Percentiles rank a stretch among this genome's conserved stretches.
These are phyloP conservation scores for Hanseniaspora sp. DNA, from an alignment of 1,139 yeast species.

Conservation along the genomic window DNA sequence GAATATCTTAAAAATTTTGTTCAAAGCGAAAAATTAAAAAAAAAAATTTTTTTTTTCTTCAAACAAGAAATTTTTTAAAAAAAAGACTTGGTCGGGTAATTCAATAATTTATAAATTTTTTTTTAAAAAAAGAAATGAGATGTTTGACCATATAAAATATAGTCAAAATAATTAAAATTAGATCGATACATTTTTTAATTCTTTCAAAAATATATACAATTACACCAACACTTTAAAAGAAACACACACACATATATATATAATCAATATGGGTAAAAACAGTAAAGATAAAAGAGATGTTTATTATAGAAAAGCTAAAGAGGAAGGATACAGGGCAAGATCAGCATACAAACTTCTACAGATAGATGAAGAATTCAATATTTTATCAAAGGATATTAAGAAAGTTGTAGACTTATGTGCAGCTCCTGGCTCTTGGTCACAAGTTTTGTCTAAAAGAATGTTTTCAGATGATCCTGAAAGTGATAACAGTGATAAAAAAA, in stretches of 20 bases:
- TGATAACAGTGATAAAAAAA: slow-evolving; percentile 40
- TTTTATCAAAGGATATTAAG: slow-evolving; percentile 54
- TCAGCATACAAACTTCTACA: slow-evolving; percentile 90
- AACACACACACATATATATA: not conserved
- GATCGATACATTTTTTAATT: too few relatives aligned
- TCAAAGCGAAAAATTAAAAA: not conserved
- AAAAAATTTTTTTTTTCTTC: not conserved
- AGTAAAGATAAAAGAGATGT: slow-evolving; percentile 91
- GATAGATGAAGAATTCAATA: slow-evolving; percentile 73
- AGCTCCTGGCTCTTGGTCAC: slow-evolving; percentile 99
- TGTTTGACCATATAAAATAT: too few relatives aligned
- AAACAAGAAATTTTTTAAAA: not conserved
- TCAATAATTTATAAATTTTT: not conserved
- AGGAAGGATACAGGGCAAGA: slow-evolving; percentile 94
- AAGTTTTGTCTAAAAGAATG: slow-evolving; percentile 69
- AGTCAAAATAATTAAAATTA: too few relatives aligned
- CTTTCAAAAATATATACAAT: too few relatives aligned
- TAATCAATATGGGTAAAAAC: slow-evolving; percentile 69
- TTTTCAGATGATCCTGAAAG: slow-evolving; percentile 32
- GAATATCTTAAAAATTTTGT: not conserved
- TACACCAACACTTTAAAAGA: not conserved
- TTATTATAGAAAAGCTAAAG: slow-evolving; percentile 84
- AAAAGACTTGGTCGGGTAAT: not conserved
- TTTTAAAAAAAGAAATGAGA: not conserved
- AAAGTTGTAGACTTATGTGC: slow-evolving; percentile 96